Conservation (phyloP, 1,284 basidiomycete species). For the Trichosporon sp. region DNA sequence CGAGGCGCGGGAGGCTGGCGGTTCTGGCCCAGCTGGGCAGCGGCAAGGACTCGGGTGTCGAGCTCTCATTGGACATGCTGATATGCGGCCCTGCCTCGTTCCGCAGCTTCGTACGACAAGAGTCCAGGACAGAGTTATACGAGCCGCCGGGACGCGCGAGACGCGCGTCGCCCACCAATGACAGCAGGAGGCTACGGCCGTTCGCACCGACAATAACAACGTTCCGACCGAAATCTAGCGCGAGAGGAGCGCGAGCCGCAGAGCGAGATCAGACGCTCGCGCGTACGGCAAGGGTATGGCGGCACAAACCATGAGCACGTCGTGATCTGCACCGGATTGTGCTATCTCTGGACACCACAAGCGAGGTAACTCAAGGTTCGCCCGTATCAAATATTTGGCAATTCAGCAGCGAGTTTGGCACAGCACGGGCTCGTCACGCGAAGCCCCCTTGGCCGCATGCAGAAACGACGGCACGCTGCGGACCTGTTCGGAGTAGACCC, state of each 20-base stretch:
- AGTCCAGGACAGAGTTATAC: conserved; percentile 2
- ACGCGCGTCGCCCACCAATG: neutral
- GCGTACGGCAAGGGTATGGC: neutral
- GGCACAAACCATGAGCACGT: neutral
- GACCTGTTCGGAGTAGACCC: neutral
- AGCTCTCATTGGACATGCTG: neutral
- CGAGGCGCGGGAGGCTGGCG: conserved; percentile 2
- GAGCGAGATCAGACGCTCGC: neutral
- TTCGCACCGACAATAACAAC: neutral
- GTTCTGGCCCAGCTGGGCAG: neutral
- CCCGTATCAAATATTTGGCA: neutral
- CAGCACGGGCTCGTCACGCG: neutral
- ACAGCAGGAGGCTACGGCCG: neutral
- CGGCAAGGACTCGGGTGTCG: neutral
- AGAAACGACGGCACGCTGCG: neutral
- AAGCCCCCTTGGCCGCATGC: neutral
- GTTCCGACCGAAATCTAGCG: neutral
- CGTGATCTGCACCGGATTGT: neutral
- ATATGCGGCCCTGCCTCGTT: neutral
- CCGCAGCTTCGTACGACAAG: conserved; percentile 6
- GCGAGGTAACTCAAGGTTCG: neutral
- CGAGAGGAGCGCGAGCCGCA: neutral
- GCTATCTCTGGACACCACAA: neutral
- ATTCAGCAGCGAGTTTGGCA: neutral
- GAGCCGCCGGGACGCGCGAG: conserved; percentile 11